Conservation (phyloP, 352 stramenopile species). For the Globisporangium canariense region DNA sequence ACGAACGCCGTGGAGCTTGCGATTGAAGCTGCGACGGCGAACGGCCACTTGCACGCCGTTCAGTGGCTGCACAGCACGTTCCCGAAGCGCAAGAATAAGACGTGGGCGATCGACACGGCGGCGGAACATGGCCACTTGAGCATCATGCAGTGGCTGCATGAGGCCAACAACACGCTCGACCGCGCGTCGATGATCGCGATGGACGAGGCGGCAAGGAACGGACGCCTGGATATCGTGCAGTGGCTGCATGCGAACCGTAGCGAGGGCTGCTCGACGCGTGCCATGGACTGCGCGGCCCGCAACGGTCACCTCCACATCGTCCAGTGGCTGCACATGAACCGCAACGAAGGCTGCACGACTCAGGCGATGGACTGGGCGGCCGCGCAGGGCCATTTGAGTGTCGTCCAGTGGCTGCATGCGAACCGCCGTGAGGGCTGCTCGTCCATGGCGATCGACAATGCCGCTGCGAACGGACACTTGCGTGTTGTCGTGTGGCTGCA, state of each 20-base stretch:
- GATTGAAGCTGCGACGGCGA: slow-evolving; percentile 10
- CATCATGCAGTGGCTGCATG: slow-evolving; percentile 11
- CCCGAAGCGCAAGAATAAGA: slow-evolving; percentile 8
- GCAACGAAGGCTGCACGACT: slow-evolving; percentile 50
- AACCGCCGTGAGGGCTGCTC: slow-evolving; percentile 45
- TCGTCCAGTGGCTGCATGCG: slow-evolving; percentile 59
- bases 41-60: slow-evolving; percentile 10
- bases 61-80: slow-evolving; percentile 12
- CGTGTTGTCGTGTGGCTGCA: slow-evolving; percentile 8
- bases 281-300: slow-evolving; percentile 12
- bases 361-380: slow-evolving; percentile 70
- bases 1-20: slow-evolving; percentile 6
- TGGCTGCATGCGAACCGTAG: slow-evolving; percentile 11
- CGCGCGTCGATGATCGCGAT: slow-evolving; percentile 7
- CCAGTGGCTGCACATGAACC: slow-evolving; percentile 59
- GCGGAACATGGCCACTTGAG: slow-evolving; percentile 9
- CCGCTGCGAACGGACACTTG: slow-evolving; percentile 7
- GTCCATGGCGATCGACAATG: slow-evolving; percentile 7
- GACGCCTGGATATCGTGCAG: slow-evolving; percentile 8
- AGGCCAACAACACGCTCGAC: slow-evolving; percentile 1
- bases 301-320: slow-evolving; percentile 13
- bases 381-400: slow-evolving; percentile 45
- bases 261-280: slow-evolving; percentile 11
- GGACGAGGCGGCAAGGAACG: slow-evolving; percentile 9
- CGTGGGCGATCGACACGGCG: slow-evolving; percentile 13